Percentiles rank a stretch among this genome's conserved stretches.
These are phyloP conservation scores for Bipolaris gigantea DNA, from an alignment of 2,329 filamentous ascomycete species.

Conservation along the genomic window DNA sequence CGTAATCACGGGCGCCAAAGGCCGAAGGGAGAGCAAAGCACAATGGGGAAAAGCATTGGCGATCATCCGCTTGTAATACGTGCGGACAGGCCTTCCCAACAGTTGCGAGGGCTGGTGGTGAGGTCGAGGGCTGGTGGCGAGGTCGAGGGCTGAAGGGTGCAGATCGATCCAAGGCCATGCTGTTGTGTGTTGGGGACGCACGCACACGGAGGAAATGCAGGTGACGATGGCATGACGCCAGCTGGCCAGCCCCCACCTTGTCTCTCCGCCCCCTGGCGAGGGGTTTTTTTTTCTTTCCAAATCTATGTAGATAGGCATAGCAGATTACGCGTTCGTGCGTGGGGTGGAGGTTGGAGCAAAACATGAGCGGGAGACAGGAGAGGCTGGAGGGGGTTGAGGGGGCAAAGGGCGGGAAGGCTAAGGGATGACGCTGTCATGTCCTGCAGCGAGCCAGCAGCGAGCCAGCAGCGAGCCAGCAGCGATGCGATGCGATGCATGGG, in stretches of 20 bases:
- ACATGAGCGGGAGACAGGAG: conserved; percentile 10
- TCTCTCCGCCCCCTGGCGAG: neutral
- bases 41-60: neutral
- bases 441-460: conserved; percentile 15
- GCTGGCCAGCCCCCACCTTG: neutral
- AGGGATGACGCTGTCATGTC: conserved; percentile 10
- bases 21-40: neutral
- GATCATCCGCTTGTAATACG: conserved; percentile 2
- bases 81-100: conserved; percentile 4
- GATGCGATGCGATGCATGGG: conserved; percentile 5
- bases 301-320: neutral
- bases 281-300: neutral
- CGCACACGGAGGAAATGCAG: conserved; percentile 9
- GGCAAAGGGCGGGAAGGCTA: conserved; percentile 28
- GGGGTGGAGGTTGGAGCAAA: conserved; percentile 11
- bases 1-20: neutral
- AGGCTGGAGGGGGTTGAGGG: conserved; percentile 10
- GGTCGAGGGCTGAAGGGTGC: conserved; percentile 2
- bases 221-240: conserved; percentile 2
- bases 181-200: conserved; percentile 21
- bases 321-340: conserved; percentile 23
- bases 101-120: neutral
- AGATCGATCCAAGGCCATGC: conserved; percentile 7
- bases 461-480: conserved; percentile 13
- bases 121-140: conserved; percentile 2